Evolutionary conservation across 495 filamentous ascomycete genomes (phyloP).

Genomic region (Niebla homalea): DNA sequence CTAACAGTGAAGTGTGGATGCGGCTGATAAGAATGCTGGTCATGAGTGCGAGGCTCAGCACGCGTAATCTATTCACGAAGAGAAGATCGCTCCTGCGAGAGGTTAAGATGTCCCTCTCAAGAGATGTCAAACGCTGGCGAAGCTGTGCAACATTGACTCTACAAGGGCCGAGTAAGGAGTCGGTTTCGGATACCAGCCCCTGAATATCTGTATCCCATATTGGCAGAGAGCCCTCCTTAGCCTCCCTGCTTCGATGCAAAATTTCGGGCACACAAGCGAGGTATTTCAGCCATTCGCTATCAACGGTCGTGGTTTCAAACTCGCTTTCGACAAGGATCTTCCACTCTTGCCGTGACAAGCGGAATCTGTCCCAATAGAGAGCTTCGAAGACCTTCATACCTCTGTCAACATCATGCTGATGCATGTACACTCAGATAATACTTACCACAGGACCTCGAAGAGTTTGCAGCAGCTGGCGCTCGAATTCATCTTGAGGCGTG

Average conservation of each 20-base stretch:
- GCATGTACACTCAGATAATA: not conserved
- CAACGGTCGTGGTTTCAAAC: slow-evolving; percentile 17
- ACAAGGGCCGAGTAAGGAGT: not conserved
- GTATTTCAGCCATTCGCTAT: slow-evolving; percentile 21
- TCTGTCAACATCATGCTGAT: not conserved
- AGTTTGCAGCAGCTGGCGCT: slow-evolving; percentile 24
- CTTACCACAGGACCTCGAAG: slow-evolving; percentile 30
- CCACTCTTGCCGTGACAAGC: slow-evolving; percentile 26
- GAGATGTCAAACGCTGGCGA: not conserved
- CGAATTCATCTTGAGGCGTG: slow-evolving; percentile 26
- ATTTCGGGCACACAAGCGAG: slow-evolving; percentile 22
- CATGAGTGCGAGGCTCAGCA: not conserved
- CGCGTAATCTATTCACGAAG: not conserved
- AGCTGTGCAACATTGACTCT: not conserved
- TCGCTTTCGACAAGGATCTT: slow-evolving; percentile 22
- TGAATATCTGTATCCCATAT: too few relatives aligned
- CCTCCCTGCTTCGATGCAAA: slow-evolving; percentile 15
- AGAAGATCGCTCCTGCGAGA: not conserved
- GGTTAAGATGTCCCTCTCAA: not conserved
- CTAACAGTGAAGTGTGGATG: not conserved
- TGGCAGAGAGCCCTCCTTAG: not conserved
- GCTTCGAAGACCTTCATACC: slow-evolving; percentile 28
- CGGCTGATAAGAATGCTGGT: not conserved
- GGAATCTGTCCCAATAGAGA: slow-evolving; percentile 26
- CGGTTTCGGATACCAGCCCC: not conserved